These are phyloP conservation scores for Trichophyton verrucosum DNA, from an alignment of 2,329 filamentous ascomycete genomes.

Conservation along the genomic window DNA sequence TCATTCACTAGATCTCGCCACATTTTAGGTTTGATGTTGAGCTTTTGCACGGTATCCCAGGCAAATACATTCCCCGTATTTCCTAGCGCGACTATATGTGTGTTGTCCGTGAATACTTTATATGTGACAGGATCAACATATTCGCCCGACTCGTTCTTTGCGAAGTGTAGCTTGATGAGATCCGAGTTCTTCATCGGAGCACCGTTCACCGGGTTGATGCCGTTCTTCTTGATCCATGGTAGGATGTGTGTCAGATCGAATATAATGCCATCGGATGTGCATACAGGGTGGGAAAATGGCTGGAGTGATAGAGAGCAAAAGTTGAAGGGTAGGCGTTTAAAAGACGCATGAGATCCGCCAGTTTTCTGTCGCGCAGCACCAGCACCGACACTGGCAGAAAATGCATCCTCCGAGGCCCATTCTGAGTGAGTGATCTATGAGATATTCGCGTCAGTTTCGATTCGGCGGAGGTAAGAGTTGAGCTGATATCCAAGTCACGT, in stretches of 20 bases:
- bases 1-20: slow-evolving; percentile 88
- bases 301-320: slow-evolving; percentile 94
- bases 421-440: slow-evolving; percentile 84
- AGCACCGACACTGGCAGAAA: slow-evolving; percentile 65
- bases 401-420: slow-evolving; percentile 86
- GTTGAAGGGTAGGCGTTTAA: slow-evolving; percentile 90
- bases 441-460: not conserved
- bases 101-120: slow-evolving; percentile 97
- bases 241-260: slow-evolving; percentile 93
- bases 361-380: slow-evolving; percentile 46
- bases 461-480: slow-evolving; percentile 14
- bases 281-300: slow-evolving; percentile 89
- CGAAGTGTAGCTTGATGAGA: slow-evolving; percentile 80
- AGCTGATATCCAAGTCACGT: slow-evolving; percentile 14
- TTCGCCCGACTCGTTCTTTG: slow-evolving; percentile 81
- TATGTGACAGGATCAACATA: slow-evolving; percentile 94
- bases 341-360: slow-evolving; percentile 47
- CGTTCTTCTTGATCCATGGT: slow-evolving; percentile 86
- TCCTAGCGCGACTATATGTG: slow-evolving; percentile 80
- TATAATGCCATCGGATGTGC: slow-evolving; percentile 72
- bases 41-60: slow-evolving; percentile 84
- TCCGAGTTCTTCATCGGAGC: slow-evolving; percentile 66
- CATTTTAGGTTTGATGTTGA: slow-evolving; percentile 95
- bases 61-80: slow-evolving; percentile 90
- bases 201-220: slow-evolving; percentile 82